Evolutionary conservation across 2,329 filamentous ascomycete genomes (phyloP), one percentile per base, ranked within the genome.

Genomic region (Hypoxylon sp.): DNA sequence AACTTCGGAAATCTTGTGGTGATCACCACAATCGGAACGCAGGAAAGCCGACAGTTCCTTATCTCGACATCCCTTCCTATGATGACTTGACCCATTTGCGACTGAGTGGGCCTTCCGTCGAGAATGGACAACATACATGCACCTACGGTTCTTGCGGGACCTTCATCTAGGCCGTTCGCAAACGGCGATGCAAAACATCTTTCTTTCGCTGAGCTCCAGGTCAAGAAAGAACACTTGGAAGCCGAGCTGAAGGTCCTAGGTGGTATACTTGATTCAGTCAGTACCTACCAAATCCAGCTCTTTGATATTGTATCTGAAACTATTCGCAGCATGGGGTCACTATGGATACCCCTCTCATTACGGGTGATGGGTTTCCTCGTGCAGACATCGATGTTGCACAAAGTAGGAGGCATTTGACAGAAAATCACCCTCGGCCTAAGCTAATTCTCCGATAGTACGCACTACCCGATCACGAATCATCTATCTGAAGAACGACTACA

Each of bases 321-420:
- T 52, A 32, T 37, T 26, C 30, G 11, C 72, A 97, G 94, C 94
- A 98, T 82, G 89, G 91, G 46, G 94, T 97, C 55, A 89, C 91
- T 72, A 99, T 99, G 95, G 89, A 90, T 72, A 97, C 95, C 6
- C 84, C 88, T 60, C 86, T 99, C 39, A 87, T 93, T 22, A 97
- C 94, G 13, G 87, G 89, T 64, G 95, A 98, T 79, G 95, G 95
- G 49, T 99, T 92, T 76, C 95, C 95, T 30, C 87, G 95, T 75
- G 90, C 92, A 72, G 95, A 99, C 78, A 89, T 99, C 68, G 95
- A 99, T 77, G 91, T 99, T 66, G 91, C 95, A 24, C 94, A 97
- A 80, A 95, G 93, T 95, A 87, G 69, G 83, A 57, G 32, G 15
- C 28, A 53, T 8, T 47, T 52, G 13, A n/a, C 2, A 49, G 41